A percentile compares a stretch with the other conserved stretches of the same genome.
Evolutionary conservation across 768 basidiomycete species (phyloP).

Genomic region (Cystobasidium onofrii): DNA sequence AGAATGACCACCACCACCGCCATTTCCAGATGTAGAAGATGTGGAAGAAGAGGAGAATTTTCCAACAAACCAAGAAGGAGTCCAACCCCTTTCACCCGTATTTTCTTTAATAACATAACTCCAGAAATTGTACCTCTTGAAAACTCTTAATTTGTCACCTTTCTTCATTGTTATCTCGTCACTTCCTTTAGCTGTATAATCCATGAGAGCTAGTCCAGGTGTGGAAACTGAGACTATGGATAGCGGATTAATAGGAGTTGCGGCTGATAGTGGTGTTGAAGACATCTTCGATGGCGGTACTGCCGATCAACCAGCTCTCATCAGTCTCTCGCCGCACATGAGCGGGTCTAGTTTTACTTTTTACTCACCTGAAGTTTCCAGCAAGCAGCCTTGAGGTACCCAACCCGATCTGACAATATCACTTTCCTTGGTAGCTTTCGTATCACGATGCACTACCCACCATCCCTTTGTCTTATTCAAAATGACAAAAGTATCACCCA

Average conservation of each 20-base stretch:
- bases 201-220: slow-evolving; percentile 92
- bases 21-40: no score
- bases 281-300: slow-evolving; percentile 82
- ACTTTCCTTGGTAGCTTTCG: slow-evolving; percentile 59
- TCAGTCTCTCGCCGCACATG: no score
- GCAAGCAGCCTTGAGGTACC: slow-evolving; percentile 95
- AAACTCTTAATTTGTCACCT: slow-evolving; percentile 80
- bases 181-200: slow-evolving; percentile 85
- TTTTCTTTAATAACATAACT: slow-evolving; percentile 73
- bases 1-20: background rate
- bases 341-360: no score
- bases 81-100: slow-evolving; percentile 90
- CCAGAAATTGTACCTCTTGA: slow-evolving; percentile 87
- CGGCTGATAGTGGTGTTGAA: slow-evolving; percentile 49
- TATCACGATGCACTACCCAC: slow-evolving; percentile 98
- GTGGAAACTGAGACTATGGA: slow-evolving; percentile 96
- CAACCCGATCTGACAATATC: slow-evolving; percentile 60
- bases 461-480: slow-evolving; percentile 68
- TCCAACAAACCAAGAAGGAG: slow-evolving; percentile 77
- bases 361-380: slow-evolving; percentile 84
- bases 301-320: no score
- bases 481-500: slow-evolving; percentile 52
- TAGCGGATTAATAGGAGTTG: slow-evolving; percentile 75
- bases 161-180: slow-evolving; percentile 84
- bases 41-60: slow-evolving; percentile 21